Evolutionary conservation across 805 yeast genomes (phyloP), one percentile per base, ranked within the genome.

Genomic region (Candida wancherniae): DNA sequence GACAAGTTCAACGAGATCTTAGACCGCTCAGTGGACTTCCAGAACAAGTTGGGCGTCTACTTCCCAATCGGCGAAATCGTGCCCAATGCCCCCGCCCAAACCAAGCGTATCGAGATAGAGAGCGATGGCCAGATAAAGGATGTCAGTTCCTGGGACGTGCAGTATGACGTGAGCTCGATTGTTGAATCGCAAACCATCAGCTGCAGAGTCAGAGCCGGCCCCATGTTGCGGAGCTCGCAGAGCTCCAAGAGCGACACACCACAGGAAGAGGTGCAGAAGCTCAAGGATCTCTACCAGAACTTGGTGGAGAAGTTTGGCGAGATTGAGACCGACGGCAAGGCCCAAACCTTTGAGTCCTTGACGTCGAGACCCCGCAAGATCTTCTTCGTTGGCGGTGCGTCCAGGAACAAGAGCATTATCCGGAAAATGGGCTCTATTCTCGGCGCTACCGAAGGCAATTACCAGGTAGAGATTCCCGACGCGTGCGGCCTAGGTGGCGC

Each of bases 401-500:
- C 92, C 4, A 74, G 75, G 27, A 87, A 88, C 53, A 40, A 51
- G 13, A 72, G 85, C 16, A 80, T 87, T 31, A 77, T 86, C 19
- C 55, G 59, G 13, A 80, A 75, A 42, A 80, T 84, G 64, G 77
- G 87, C 8, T 63, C 78, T 9, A 77, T 87, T 6, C 56, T 87
- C 20, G 88, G 87, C 4, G 77, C 84, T 0, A 57, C 65, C 2
- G 52, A 63, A 19, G 92, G 88, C 1, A 77, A 81, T 39, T 84
- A 58, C 52, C 73, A 75, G 37, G 78, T 82, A 22, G 87, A 84
- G 47, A 73, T 84, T 27, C 77, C 90, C 6, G 87, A 87, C 57
- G 92, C 95, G 1, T 87, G 96, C 67, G 96, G 95, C 0, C 56
- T 84, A 20, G 96, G 96, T 15, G 95, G 95, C 4, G 90, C 94